Conservation (phyloP, 129 eudicot species). For the Arctium minus region DNA sequence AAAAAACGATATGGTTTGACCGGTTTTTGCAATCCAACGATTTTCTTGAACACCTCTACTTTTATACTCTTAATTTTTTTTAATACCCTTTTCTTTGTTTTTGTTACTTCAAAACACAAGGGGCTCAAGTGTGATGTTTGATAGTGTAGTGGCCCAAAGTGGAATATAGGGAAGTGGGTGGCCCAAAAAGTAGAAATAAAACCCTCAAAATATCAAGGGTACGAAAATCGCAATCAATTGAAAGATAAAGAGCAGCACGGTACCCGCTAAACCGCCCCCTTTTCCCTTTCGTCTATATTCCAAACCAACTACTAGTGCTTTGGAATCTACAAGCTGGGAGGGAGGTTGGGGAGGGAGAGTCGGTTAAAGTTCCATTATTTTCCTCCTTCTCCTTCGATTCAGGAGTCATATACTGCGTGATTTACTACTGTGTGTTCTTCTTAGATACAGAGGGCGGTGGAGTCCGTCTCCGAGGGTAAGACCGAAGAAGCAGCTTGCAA, state of each 20-base stretch:
- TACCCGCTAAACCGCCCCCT: conserved; percentile 18
- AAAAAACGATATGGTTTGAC: too few species aligned
- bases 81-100: too few species aligned
- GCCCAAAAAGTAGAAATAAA: not conserved
- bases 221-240: not conserved
- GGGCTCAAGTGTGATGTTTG: not conserved
- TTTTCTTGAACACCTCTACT: too few species aligned
- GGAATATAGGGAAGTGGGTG: not conserved
- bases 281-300: conserved; percentile 7
- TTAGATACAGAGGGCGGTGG: not conserved
- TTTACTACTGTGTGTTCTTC: not conserved
- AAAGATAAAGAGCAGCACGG: not conserved
- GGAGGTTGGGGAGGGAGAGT: not conserved
- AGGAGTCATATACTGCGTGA: not conserved
- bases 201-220: not conserved
- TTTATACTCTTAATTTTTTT: too few species aligned
- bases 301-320: conserved; percentile 12
- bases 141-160: not conserved
- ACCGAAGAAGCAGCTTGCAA: conserved; percentile 8
- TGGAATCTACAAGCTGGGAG: conserved; percentile 12
- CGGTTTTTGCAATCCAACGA: too few species aligned
- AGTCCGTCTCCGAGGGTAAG: conserved; percentile 9
- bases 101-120: not conserved
- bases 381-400: not conserved
- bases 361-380: not conserved